Percentiles rank a stretch among this genome's conserved stretches.
These are phyloP conservation scores for Heterobasidion parviporum DNA, from an alignment of 1,284 basidiomycete genomes.

Conservation along the genomic window DNA sequence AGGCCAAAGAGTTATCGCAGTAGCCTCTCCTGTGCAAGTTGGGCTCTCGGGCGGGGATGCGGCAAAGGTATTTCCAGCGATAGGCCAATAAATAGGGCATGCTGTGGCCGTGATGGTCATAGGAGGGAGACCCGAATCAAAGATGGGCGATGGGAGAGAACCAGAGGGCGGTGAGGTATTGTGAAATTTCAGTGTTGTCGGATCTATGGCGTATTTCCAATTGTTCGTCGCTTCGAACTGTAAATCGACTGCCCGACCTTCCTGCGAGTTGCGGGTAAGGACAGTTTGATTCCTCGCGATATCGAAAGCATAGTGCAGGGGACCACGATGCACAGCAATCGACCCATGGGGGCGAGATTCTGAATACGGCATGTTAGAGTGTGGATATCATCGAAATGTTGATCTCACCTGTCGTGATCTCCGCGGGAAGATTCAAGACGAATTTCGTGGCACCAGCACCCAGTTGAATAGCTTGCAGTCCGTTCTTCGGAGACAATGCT, in stretches of 20 bases:
- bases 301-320: conserved; percentile 50
- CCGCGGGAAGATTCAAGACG: conserved; percentile 36
- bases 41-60: conserved; percentile 39
- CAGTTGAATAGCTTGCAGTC: conserved; percentile 37
- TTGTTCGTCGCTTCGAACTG: conserved; percentile 39
- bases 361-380: conserved; percentile 11
- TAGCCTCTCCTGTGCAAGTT: conserved; percentile 32
- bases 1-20: conserved; percentile 40
- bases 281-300: conserved; percentile 33
- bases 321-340: conserved; percentile 47
- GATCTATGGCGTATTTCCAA: conserved; percentile 54
- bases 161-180: conserved; percentile 27
- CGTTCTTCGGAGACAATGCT: conserved; percentile 33
- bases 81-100: conserved; percentile 41
- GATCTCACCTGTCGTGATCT: conserved; percentile 36
- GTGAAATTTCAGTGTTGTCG: conserved; percentile 39
- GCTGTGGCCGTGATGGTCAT: conserved; percentile 41
- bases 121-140: conserved; percentile 43
- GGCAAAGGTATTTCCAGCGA: conserved; percentile 43
- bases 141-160: conserved; percentile 42
- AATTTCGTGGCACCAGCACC: conserved; percentile 37
- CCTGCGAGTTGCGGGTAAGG: conserved; percentile 33
- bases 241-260: conserved; percentile 42
- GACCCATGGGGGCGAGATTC: conserved; percentile 45
- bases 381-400: not conserved